Percentiles rank a stretch among this genome's conserved stretches.
Conservation (phyloP, 148 eudicot genomes). For the Cornus suecica region DNA sequence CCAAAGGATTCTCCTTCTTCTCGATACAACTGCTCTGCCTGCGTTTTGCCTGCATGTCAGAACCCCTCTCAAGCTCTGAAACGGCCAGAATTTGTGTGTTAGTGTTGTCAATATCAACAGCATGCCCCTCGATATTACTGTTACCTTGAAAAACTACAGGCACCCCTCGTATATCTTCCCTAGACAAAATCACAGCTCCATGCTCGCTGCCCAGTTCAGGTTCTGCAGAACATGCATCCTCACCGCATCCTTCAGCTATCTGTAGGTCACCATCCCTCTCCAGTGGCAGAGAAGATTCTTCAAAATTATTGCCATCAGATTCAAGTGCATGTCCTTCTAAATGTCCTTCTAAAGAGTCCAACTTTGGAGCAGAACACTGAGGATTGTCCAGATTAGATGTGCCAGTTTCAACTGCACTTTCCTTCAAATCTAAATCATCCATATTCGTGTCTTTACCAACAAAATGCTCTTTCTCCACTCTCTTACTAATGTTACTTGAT, state of each 20-base stretch:
- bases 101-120: slow-evolving; percentile 15
- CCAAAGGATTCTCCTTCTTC: slow-evolving; percentile 8
- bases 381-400: slow-evolving; percentile 8
- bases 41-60: slow-evolving; percentile 16
- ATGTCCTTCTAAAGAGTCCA: slow-evolving; percentile 17
- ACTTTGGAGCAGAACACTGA: slow-evolving; percentile 16
- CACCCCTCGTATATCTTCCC: slow-evolving; percentile 23
- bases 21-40: slow-evolving; percentile 17
- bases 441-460: slow-evolving; percentile 1
- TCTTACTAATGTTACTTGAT: slow-evolving; percentile 14
- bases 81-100: slow-evolving; percentile 12
- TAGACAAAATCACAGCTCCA: slow-evolving; percentile 16
- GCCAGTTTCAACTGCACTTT: slow-evolving; percentile 20
- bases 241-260: slow-evolving; percentile 22
- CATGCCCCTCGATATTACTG: slow-evolving; percentile 19
- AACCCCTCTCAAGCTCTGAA: slow-evolving; percentile 5
- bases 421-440: slow-evolving; percentile 21
- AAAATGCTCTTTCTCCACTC: slow-evolving; percentile 10
- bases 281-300: slow-evolving; percentile 11
- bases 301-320: slow-evolving; percentile 14
- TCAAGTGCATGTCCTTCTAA: slow-evolving; percentile 21
- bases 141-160: slow-evolving; percentile 11
- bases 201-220: slow-evolving; percentile 9
- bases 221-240: slow-evolving; percentile 16
- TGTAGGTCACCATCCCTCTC: slow-evolving; percentile 21